phyloP scores from a whole-genome alignment of 495 filamentous ascomycete species.

The Hypoxylon rickii region DNA sequence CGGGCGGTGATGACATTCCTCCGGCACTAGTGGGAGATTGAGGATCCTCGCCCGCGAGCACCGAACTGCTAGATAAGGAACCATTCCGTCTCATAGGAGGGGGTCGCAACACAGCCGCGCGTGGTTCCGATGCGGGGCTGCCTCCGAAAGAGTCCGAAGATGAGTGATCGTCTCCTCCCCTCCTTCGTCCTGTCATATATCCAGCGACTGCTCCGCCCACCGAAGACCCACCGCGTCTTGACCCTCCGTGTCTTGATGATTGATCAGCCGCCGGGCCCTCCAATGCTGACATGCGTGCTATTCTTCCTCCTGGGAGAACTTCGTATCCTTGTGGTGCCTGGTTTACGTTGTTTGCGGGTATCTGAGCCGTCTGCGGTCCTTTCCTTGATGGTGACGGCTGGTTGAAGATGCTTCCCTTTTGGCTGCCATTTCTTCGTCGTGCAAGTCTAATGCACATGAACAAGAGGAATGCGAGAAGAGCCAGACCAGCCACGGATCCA shows the following conservation, averaged over 20 bases:
- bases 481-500: slow-evolving; percentile 73
- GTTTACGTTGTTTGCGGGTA: slow-evolving; percentile 38
- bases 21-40: slow-evolving; percentile 78
- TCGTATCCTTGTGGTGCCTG: slow-evolving; percentile 65
- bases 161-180: slow-evolving; percentile 72
- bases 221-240: slow-evolving; percentile 36
- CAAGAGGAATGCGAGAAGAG: slow-evolving; percentile 66
- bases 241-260: slow-evolving; percentile 53
- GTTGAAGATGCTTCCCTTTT: slow-evolving; percentile 74
- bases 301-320: slow-evolving; percentile 81
- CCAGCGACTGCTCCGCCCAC: slow-evolving; percentile 44
- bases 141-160: slow-evolving; percentile 80
- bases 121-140: slow-evolving; percentile 75
- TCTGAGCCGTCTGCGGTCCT: slow-evolving; percentile 43
- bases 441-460: slow-evolving; percentile 63
- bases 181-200: slow-evolving; percentile 49
- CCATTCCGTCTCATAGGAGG: slow-evolving; percentile 70
- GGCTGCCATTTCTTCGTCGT: slow-evolving; percentile 62
- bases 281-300: slow-evolving; percentile 94
- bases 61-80: slow-evolving; percentile 87
- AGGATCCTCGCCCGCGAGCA: slow-evolving; percentile 68
- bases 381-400: slow-evolving; percentile 80
- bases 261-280: slow-evolving; percentile 69
- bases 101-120: slow-evolving; percentile 59
- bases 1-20: slow-evolving; percentile 82